Base-by-base conservation (phyloP, 768 basidiomycete species). In the Sarcodon aspratus region DNA sequence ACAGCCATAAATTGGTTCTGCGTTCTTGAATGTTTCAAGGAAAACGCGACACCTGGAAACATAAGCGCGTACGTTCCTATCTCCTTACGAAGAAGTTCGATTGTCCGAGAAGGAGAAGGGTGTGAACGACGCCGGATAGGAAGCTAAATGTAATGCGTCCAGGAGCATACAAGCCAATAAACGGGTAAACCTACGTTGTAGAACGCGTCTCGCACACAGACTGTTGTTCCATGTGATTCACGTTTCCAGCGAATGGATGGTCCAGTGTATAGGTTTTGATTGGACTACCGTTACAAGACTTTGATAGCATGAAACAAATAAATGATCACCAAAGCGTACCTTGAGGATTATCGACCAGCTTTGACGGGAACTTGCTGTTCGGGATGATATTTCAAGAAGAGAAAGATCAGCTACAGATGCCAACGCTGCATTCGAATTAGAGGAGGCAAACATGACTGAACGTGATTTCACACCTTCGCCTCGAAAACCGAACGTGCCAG, bases 181-280 rank as follows among this genome's bases (percentile, higher is more conserved):
- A 48, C 15, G 17, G 36, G 48, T 36, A 32, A 13, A 68, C 78
- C 40, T 52, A 91, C 91, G 59, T 88, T 92, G 60, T 85, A 87
- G 61, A 96, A 99, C 3, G 88, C 82, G 62, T 97, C 95, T 17
- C 88, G 80, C 40, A 96, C 70, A 55, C 77, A 81, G 37, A 95
- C 83, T 9, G 76, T 80, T 6, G 94, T 96, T 3, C 95, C 95
- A 2, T 76, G 65, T 1, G 69, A 68, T 60, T 87, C 79, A 53
- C 82, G 72, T 50, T 79, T 73, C 82, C 89, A 86, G 17, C 87
- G 78, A 35, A 80, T 66, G 3, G 91, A 82, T 33, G 80, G 73
- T 0, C 91, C 91, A 21, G 68, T 68, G 58, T 88, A 91, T 21
- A 95, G 63, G 6, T 61, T 66, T 55, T 77, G 73, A 5, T 27